Evolutionary conservation across 2,329 filamentous ascomycete genomes (phyloP), one percentile per base, ranked within the genome.

Genomic region (Phialophora verrucosa): DNA sequence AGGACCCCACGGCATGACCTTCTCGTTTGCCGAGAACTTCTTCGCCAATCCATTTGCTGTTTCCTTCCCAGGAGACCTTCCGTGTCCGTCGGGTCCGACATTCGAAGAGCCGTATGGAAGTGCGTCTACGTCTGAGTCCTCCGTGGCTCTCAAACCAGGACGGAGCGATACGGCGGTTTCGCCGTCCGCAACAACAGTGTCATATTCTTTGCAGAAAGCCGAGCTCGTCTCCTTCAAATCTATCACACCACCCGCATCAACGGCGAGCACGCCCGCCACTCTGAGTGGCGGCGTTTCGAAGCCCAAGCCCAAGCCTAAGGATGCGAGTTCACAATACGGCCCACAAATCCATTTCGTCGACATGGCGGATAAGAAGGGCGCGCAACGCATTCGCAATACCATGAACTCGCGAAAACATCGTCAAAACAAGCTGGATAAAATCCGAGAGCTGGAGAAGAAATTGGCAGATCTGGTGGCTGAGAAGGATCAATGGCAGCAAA

Each of bases 371-470:
- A 72, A 72, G 55, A 72, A 72, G 44, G 69, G 66, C 14, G 70
- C 69, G 23, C 67, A 70, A 32, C 64, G 69, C 4, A 66, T 72
- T 27, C 70, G 71, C 20, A 73, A 73, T 42, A 70, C 69, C 10
- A 71, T 72, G 62, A 71, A 69, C 44, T 73, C 71, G n/a, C 70
- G 71, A 14, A 67, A 69, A 42, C 68, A 72, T 55, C 62, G 70
- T 25, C 69, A 73, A 32, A 73, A 71, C 62, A 73, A 73, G 44
- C 68, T 73, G 38, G 64, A 69, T 20, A 63, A 64, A 32, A 73
- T 73, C 47, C 62, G 69, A 44, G 69, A 72, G 60, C 59, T 73
- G 58, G 72, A 73, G 59, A 63, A 65, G 62, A 67, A 68, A 63
- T 58, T 72, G 29, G 69, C 64, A 35, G 65, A 61, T 51, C 61